These are phyloP conservation scores for Rubroboletus pulcherrimus DNA, from an alignment of 768 basidiomycete genomes.

Conservation along the genomic window DNA sequence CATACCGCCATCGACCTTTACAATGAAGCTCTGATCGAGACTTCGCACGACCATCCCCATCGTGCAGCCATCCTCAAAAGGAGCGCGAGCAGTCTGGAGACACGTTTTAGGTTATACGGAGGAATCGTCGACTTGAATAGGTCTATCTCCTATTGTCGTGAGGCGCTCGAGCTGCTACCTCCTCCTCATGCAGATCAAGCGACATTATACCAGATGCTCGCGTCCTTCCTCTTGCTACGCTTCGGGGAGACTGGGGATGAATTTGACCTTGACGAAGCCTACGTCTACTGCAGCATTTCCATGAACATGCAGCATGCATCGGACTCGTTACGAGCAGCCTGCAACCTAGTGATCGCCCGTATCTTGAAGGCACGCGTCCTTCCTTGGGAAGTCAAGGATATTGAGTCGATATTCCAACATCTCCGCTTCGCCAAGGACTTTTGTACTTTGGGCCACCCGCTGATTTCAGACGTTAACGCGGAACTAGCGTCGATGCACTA, in stretches of 20 bases:
- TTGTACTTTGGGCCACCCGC: constrained; percentile 17
- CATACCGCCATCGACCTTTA: constrained; percentile 23
- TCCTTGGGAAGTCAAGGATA: constrained; percentile 21
- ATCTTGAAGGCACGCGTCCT: constrained; percentile 22
- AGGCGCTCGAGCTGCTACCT: constrained; percentile 21
- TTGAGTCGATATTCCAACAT: constrained; percentile 27
- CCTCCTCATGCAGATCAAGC: constrained; percentile 14
- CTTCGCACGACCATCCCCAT: constrained; percentile 14
- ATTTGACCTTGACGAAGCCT: constrained; percentile 26
- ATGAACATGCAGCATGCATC: constrained; percentile 1
- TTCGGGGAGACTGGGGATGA: constrained; percentile 25
- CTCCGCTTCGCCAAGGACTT: constrained; percentile 24
- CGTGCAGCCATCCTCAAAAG: constrained; percentile 14
- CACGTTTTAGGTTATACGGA: constrained; percentile 16
- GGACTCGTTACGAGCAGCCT: constrained; percentile 13
- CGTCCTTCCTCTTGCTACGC: constrained; percentile 21
- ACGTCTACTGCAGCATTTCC: constrained; percentile 14
- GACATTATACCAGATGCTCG: constrained; percentile 13
- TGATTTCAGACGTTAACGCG: constrained; percentile 22
- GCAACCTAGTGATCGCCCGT: constrained; percentile 20
- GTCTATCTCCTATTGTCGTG: constrained; percentile 25
- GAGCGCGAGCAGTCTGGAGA: constrained; percentile 16
- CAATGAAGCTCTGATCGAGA: constrained; percentile 23
- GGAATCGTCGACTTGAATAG: constrained; percentile 20
- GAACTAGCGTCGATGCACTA: constrained; percentile 22